These are phyloP conservation scores for Pichia heedii DNA, from an alignment of 805 yeast genomes.

Conservation along the genomic window DNA sequence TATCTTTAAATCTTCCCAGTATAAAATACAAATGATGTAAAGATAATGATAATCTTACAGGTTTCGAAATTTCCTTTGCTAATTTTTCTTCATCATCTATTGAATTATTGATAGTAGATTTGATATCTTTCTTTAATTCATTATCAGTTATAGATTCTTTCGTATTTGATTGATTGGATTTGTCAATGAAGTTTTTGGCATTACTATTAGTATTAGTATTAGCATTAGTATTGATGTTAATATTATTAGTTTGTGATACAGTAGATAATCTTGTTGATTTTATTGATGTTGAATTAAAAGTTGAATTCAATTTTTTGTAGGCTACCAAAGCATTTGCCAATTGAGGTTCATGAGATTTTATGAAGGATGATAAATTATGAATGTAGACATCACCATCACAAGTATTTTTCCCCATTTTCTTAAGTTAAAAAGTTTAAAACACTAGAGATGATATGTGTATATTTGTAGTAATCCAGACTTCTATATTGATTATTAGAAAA, in stretches of 20 bases:
- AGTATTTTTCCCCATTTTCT: constrained; percentile 19
- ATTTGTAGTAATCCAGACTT: no score
- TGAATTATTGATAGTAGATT: background rate
- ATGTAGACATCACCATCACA: constrained; percentile 52
- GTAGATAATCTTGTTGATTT: constrained; percentile 1
- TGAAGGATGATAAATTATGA: constrained; percentile 44
- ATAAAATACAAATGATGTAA: constrained; percentile 57
- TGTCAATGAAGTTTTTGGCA: background rate
- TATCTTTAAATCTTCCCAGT: constrained; percentile 44
- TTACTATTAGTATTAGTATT: background rate
- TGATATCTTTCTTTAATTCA: background rate
- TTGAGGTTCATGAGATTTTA: constrained; percentile 48
- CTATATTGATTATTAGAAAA: no score
- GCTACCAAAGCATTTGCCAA: constrained; percentile 51
- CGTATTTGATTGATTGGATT: background rate
- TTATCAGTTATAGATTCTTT: constrained; percentile 2
- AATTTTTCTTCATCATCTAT: constrained; percentile 10
- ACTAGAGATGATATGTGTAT: no score
- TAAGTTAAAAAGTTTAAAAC: background rate
- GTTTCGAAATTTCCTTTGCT: constrained; percentile 27
- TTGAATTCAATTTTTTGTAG: constrained; percentile 34
- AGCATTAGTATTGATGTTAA: background rate
- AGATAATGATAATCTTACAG: constrained; percentile 48
- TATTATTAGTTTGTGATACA: background rate
- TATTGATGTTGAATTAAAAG: no score